Percentiles rank a stretch among this genome's conserved stretches.
Conservation (phyloP, 2,329 filamentous ascomycete genomes). For the Cordyceps javanica region DNA sequence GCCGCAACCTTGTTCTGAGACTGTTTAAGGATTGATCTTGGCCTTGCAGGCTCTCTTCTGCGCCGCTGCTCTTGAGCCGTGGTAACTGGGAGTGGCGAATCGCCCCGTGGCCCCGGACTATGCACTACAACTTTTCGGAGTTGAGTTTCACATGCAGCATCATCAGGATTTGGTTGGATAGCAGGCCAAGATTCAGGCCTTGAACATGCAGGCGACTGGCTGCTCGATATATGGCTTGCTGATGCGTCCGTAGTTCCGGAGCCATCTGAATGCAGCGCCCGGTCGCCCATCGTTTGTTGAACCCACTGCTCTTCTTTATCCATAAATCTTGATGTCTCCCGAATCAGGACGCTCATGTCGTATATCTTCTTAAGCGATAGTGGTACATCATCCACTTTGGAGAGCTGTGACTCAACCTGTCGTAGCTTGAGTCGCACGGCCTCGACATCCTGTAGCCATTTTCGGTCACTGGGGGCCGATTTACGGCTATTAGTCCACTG, state of each 20-base stretch:
- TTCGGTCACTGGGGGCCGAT: not conserved
- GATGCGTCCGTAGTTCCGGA: not conserved
- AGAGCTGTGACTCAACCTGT: slow-evolving; percentile 17
- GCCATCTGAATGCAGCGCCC: not conserved
- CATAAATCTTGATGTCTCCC: slow-evolving; percentile 25
- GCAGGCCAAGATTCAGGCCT: too few relatives aligned
- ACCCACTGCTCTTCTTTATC: slow-evolving; percentile 25
- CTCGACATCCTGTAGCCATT: slow-evolving; percentile 6
- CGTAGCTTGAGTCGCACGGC: slow-evolving; percentile 11
- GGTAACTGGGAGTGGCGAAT: slow-evolving; percentile 24
- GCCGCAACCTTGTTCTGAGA: slow-evolving; percentile 4
- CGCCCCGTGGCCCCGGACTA: slow-evolving; percentile 21
- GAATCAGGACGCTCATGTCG: slow-evolving; percentile 23
- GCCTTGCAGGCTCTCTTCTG: slow-evolving; percentile 24
- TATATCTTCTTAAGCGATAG: slow-evolving; percentile 21
- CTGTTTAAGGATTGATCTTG: slow-evolving; percentile 31
- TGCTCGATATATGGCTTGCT: slow-evolving; percentile 12
- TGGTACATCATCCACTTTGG: slow-evolving; percentile 14
- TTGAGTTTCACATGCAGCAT: not conserved
- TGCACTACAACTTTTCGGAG: slow-evolving; percentile 27
- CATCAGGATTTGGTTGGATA: not conserved
- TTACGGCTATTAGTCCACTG: not conserved
- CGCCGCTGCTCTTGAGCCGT: slow-evolving; percentile 30
- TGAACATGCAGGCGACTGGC: not conserved
- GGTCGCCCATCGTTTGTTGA: slow-evolving; percentile 18